These are phyloP conservation scores for Blastobotrys malaysiensis DNA, from an alignment of 1,139 yeast species.

Conservation along the genomic window DNA sequence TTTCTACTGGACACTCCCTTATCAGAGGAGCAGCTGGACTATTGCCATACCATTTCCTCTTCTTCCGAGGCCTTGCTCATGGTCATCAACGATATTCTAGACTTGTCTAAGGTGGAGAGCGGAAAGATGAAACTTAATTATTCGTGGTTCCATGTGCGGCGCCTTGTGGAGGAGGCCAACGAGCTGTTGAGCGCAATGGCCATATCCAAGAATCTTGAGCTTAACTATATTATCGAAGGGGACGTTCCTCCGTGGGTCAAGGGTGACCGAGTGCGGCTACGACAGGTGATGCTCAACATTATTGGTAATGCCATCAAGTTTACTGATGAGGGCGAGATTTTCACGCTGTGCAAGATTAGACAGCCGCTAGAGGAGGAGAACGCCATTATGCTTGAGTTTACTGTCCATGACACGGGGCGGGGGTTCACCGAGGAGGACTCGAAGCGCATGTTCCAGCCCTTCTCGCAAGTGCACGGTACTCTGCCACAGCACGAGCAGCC, in stretches of 20 bases:
- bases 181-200: slow-evolving; percentile 77
- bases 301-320: slow-evolving; percentile 85
- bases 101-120: slow-evolving; percentile 78
- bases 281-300: slow-evolving; percentile 82
- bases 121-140: slow-evolving; percentile 79
- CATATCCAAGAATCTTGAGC: slow-evolving; percentile 66
- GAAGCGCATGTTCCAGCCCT: slow-evolving; percentile 81
- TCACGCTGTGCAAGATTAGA: slow-evolving; percentile 27
- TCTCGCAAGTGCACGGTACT: slow-evolving; percentile 71
- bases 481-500: slow-evolving; percentile 6
- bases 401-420: slow-evolving; percentile 83
- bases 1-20: slow-evolving; percentile 77
- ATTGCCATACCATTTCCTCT: slow-evolving; percentile 74
- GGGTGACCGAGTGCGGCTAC: slow-evolving; percentile 84
- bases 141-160: slow-evolving; percentile 68
- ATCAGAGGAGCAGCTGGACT: slow-evolving; percentile 75
- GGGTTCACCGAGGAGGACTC: slow-evolving; percentile 58
- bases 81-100: slow-evolving; percentile 75
- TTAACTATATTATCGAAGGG: slow-evolving; percentile 70
- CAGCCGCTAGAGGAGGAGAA: slow-evolving; percentile 14
- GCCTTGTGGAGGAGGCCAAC: slow-evolving; percentile 73
- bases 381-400: slow-evolving; percentile 53
- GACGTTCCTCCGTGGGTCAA: slow-evolving; percentile 75
- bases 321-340: slow-evolving; percentile 68
- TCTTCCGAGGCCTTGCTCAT: slow-evolving; percentile 71